Evolutionary conservation across 805 yeast species (phyloP), one percentile per base, ranked within the genome.

Genomic region (Kluyveromyces lactis): DNA sequence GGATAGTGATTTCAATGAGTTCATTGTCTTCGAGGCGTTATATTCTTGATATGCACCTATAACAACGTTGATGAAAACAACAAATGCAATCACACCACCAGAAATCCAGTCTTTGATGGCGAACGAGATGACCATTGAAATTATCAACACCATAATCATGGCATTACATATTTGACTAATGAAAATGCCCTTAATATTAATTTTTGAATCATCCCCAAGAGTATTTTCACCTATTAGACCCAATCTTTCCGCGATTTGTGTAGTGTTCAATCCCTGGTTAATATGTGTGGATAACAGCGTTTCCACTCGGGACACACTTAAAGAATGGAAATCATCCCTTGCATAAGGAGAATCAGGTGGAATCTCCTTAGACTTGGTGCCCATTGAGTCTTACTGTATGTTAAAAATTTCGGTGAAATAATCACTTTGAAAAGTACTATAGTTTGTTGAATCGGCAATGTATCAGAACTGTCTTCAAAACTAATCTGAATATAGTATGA

Each of bases 11-110:
- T 83, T 89, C 47, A 92, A 73, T 0, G 97, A 97, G 61, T 89
- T 94, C 52, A 92, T 70, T 6, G 95, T 85, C 68, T 92, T 83
- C 53, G 94, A 96, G 1, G 95, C 86, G 54, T 97, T 75, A 57
- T 87, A 90, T 61, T 92, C 99, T 64, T 92, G 98, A 32, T 86
- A 84, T 58, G 90, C 83, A 0, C 99, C 99, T 26, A 92, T 97
- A 4, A 87, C 74, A 13, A 92, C 97, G 38, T 92, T 97, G 47
- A 92, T 84, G 33, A 79, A 55, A 27, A 92, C 86, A 5, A 97
- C 98, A 44, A 87, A 70, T 0, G 96, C 77, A 53, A 92, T 92
- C 42, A 90, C 81, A 31, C 94, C 71, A 11, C 97, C 95, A 53
- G 94, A 97, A 55, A 92, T 96, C 45, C 81, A 77, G 63, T 92